A percentile compares a stretch with the other conserved stretches of the same genome.
Conservation (phyloP, 305 asterid species). For the Fraxinus dipetala region DNA sequence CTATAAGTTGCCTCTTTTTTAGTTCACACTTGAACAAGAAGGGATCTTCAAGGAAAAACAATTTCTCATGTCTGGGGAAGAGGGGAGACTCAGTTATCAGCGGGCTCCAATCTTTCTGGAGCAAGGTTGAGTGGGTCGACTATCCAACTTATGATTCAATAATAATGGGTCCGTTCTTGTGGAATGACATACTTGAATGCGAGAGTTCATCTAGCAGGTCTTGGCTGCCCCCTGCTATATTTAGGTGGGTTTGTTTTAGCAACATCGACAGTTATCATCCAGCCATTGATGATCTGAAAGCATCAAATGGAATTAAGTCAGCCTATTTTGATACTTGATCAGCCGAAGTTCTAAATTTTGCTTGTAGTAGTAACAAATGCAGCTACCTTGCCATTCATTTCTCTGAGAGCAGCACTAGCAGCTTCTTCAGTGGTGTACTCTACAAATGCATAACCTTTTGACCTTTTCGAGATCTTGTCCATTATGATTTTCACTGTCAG, state of each 20-base stretch:
- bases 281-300: slow-evolving; percentile 88
- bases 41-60: not conserved
- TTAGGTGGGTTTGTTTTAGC: slow-evolving; percentile 69
- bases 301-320: slow-evolving; percentile 1
- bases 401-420: slow-evolving; percentile 68
- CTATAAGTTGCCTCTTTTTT: not conserved
- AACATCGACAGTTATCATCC: slow-evolving; percentile 95
- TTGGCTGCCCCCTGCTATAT: slow-evolving; percentile 46
- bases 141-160: not conserved
- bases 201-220: slow-evolving; percentile 24
- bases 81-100: not conserved
- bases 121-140: not conserved
- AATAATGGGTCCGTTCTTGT: not conserved
- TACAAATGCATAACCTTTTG: slow-evolving; percentile 86
- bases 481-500: slow-evolving; percentile 78
- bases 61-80: not conserved
- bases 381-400: slow-evolving; percentile 92
- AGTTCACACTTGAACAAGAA: not conserved
- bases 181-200: not conserved
- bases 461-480: slow-evolving; percentile 97
- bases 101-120: not conserved
- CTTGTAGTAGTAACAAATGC: not conserved
- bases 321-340: not conserved
- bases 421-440: slow-evolving; percentile 89
- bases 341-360: not conserved